phyloP scores from a whole-genome alignment of 306 rosid genomes.

The Lathyrus sativus region DNA sequence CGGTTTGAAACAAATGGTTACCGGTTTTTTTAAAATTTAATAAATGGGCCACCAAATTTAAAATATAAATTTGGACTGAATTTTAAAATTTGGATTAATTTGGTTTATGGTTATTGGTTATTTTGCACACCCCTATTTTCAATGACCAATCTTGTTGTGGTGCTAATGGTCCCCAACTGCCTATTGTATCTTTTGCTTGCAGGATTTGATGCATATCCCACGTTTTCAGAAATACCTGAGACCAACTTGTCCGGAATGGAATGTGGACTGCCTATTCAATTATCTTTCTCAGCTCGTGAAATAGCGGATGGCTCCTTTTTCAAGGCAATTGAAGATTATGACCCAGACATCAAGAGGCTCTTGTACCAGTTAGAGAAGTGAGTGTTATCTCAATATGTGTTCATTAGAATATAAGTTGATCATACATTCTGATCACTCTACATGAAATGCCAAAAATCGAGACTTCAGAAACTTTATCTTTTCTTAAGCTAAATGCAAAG shows the following conservation, averaged over 20 bases:
- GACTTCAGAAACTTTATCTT: conserved; percentile 10
- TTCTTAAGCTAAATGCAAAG: conserved; percentile 11
- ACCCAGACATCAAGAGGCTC: conserved; percentile 87
- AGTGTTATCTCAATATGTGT: conserved; percentile 37
- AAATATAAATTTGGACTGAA: too few species aligned
- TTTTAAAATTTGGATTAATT: too few species aligned
- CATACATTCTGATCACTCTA: conserved; percentile 34
- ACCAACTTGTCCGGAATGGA: conserved; percentile 75
- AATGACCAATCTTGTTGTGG: conserved; percentile 30
- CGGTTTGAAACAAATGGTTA: too few species aligned
- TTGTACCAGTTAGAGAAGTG: conserved; percentile 80
- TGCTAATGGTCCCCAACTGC: conserved; percentile 36
- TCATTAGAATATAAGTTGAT: conserved; percentile 28
- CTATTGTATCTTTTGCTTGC: conserved; percentile 38
- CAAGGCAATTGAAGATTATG: conserved; percentile 92
- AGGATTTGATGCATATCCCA: conserved; percentile 82
- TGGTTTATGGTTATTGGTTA: too few species aligned
- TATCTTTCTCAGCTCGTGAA: conserved; percentile 96
- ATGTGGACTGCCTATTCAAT: conserved; percentile 88
- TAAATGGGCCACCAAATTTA: too few species aligned
- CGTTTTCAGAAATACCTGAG: conserved; percentile 58
- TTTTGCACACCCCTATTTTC: too few species aligned
- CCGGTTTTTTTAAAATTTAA: too few species aligned
- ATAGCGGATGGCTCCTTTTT: conserved; percentile 91
- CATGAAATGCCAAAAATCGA: conserved; percentile 27